These are phyloP conservation scores for Fusarium nematophilum DNA, from an alignment of 2,329 filamentous ascomycete species.

Conservation along the genomic window DNA sequence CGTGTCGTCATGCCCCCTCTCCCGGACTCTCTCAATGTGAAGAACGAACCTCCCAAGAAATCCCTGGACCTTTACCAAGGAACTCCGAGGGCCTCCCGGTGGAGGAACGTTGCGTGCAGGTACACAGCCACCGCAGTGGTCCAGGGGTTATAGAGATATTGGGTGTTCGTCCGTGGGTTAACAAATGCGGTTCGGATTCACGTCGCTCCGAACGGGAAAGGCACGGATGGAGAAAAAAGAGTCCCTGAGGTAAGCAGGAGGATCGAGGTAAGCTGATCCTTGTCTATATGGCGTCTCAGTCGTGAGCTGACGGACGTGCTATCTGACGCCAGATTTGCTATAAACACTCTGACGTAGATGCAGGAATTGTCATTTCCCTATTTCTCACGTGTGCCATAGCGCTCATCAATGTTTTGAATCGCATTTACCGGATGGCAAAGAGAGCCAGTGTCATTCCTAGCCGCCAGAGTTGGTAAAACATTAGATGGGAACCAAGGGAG, in stretches of 20 bases:
- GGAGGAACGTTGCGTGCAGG: slow-evolving; percentile 6
- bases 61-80: not conserved
- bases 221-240: not conserved
- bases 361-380: not conserved
- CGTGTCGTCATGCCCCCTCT: slow-evolving; percentile 8
- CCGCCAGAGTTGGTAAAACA: slow-evolving; percentile 3
- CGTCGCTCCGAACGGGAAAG: not conserved
- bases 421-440: not conserved
- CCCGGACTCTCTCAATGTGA: not conserved
- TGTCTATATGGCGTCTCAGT: slow-evolving; percentile 5
- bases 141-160: not conserved
- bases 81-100: not conserved
- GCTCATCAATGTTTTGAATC: not conserved
- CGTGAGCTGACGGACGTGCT: not conserved
- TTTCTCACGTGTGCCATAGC: not conserved
- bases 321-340: slow-evolving; percentile 1
- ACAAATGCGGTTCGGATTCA: no score
- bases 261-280: slow-evolving; percentile 3
- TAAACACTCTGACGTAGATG: not conserved
- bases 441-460: not conserved
- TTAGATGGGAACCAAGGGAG: not conserved
- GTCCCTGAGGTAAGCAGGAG: slow-evolving; percentile 6
- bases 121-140: slow-evolving; percentile 4
- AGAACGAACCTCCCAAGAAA: not conserved
- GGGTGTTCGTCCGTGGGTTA: no score